Evolutionary conservation across 208 protist genomes (phyloP), one percentile per base, ranked within the genome.

Genomic region (Strigomonas culicis): DNA sequence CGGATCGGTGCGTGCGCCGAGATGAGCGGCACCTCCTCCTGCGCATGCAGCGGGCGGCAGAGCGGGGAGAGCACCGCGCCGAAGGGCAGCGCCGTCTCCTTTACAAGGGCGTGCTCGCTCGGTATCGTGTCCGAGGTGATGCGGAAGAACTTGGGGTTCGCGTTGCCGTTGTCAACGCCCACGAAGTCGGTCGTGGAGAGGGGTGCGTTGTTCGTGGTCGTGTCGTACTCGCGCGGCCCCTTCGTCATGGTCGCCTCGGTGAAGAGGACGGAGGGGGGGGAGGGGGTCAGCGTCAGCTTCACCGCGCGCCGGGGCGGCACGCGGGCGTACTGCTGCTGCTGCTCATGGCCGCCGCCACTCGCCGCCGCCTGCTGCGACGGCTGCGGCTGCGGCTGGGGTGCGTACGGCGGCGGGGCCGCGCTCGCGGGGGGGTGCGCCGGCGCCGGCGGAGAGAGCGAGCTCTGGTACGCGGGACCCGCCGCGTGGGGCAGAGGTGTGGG

Each of bases 61-160:
- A 98, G 75, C 13, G 94, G 94, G 4, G 87, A 74, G 21, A 98
- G 60, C 15, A 96, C 78, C n/a, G 85, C 86, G 27, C 86, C 91
- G 34, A 95, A 86, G 4, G 88, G 87, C 1, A 96, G 47, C 32
- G 73, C 47, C 32, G 77, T 88, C 32, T 92, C 80, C 68, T 89
- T 94, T 24, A 93, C 67, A 21, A 94, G 57, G 3, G 77, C 63
- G 43, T 81, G 80, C 50, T 84, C 77, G 0, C 27, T 47, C 11
- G 88, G 90, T 1, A 86, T 76, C 50, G 59, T 79, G 66, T 74
- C 71, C 32, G 70, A 81, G 13, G 92, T 95, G 22, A 82, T 59
- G 19, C 94, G 90, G 63, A 98, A 84, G 74, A 96, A 97, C 67
- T 95, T 93, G 2, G 93, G 81, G 68, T 77, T 96, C 24, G 77